Base-by-base conservation (phyloP, 352 stramenopile genomes). In the Phytophthora nicotianae region DNA sequence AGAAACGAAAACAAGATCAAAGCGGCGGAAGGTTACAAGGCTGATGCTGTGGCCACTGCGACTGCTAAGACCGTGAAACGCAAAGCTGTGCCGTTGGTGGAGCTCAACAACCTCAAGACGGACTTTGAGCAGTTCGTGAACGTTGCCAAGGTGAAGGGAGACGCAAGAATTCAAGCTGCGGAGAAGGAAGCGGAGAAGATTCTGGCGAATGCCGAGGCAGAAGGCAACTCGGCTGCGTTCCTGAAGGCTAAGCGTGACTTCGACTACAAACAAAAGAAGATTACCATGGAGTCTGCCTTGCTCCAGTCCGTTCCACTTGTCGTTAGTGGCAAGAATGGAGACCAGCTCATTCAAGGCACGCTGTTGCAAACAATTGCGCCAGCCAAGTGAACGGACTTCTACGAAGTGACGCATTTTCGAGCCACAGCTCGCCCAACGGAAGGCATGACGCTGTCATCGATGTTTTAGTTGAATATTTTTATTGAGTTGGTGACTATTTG, bases 261-360 rank as follows among this genome's bases (percentile, higher is more conserved):
- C 35, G 85, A 96, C 42, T 89, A 90, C 68, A 75, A 90, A 48
- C 65, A 71, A 50, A 93, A 92, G 73, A 87, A 86, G 50, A 78
- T 93, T 41, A 23, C 47, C 23, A 65, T 96, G 19, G 77, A 94
- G 58, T 72, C 75, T 13, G 58, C 68, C 13, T 67, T 96, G 20
- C 78, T 88, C 0, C 48, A 79, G 52, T 67, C 68, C 9, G 72
- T 90, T 14, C 83, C 85, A 10, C 70, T 94, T 58, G 82, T 96
- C 10, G 89, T 96, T 47, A 91, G 81, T 60, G 87, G 87, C 60
- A 91, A 93, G 58, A 89, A 90, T 52, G 87, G 87, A 42, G 85
- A 93, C 62, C 81, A 86, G 9, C 72, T 96, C 45, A 93, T 96
- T 46, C 80, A 68, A 58, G 51, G 58, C 16, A 72, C 64, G 4